Evolutionary conservation across 2,329 filamentous ascomycete species (phyloP).

Genomic region (Cladosporium sp.): DNA sequence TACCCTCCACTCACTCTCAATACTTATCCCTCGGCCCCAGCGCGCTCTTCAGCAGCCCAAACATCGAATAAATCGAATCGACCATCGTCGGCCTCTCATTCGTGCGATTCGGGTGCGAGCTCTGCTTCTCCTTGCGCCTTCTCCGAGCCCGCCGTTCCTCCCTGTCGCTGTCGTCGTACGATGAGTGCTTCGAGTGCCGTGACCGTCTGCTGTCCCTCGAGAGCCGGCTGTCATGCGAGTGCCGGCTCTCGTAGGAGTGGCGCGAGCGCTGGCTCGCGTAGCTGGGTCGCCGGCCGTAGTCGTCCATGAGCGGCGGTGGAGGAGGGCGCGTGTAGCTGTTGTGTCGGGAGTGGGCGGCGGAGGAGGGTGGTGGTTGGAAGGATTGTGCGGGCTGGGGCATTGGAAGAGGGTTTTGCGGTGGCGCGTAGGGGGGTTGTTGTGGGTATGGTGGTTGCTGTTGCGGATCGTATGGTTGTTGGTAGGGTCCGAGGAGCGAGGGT

Average conservation of each 20-base stretch:
- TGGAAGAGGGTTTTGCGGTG: background rate
- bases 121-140: background rate
- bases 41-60: slow-evolving; percentile 3
- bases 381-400: background rate
- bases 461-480: slow-evolving; percentile 2
- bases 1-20: too few species aligned
- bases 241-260: slow-evolving; percentile 3
- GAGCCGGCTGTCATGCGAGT: slow-evolving; percentile 1
- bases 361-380: background rate
- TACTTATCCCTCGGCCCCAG: slow-evolving; percentile 7
- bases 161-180: background rate
- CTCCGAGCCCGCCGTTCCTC: background rate
- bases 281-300: slow-evolving; percentile 5
- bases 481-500: slow-evolving; percentile 1
- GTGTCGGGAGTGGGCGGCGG: background rate
- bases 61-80: slow-evolving; percentile 5
- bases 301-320: background rate
- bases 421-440: background rate
- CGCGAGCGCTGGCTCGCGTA: slow-evolving; percentile 6
- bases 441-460: background rate
- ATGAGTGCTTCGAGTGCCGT: background rate
- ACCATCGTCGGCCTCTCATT: slow-evolving; percentile 9
- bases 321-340: background rate
- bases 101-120: slow-evolving; percentile 1
- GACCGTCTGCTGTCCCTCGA: background rate